Conservation (phyloP, 179 eudicot genomes). For the Silene noctiflora region DNA sequence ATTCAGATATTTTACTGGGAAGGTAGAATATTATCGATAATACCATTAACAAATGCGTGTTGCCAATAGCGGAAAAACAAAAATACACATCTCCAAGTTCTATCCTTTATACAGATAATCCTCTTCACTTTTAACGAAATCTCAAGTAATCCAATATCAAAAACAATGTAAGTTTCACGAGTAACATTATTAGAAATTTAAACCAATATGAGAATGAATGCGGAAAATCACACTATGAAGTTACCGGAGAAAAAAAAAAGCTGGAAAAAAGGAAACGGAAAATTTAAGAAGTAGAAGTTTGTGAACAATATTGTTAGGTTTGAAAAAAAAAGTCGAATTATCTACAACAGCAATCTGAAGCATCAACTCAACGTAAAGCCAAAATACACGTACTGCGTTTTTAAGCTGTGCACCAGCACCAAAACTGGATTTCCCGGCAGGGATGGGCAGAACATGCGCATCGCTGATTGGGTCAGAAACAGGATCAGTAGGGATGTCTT, state of each 20-base stretch:
- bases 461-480: conserved; percentile 88
- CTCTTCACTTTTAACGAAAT: no score
- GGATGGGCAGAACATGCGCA: conserved; percentile 74
- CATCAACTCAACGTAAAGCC: not conserved
- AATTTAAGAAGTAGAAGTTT: not conserved
- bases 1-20: not conserved
- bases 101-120: no score
- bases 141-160: no score
- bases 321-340: not conserved
- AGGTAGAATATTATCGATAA: not conserved
- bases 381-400: conserved; percentile 63
- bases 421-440: conserved; percentile 80
- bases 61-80: no score
- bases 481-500: conserved; percentile 93
- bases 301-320: not conserved
- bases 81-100: no score
- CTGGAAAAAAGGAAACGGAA: not conserved
- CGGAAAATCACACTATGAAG: not conserved
- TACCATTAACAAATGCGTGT: not conserved
- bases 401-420: conserved; percentile 94
- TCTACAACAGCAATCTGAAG: not conserved
- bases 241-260: not conserved
- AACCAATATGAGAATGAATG: no score
- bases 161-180: no score
- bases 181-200: no score